These are phyloP conservation scores for Raffaelea ambrosiae DNA, from an alignment of 2,329 filamentous ascomycete genomes.

Conservation along the genomic window DNA sequence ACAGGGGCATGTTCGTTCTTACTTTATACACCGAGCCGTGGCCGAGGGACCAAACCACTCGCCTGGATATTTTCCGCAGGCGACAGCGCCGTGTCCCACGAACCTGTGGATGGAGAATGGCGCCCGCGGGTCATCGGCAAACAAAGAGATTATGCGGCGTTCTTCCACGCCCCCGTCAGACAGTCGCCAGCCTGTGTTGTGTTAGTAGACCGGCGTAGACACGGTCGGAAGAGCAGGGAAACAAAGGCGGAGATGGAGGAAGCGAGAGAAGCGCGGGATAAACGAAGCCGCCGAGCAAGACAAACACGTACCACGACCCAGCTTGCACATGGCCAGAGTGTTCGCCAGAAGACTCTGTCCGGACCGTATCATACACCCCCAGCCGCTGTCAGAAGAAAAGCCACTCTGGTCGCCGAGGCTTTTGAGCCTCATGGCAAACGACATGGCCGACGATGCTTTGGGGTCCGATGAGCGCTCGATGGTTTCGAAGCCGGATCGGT, in stretches of 20 bases:
- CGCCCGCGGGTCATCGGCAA: conserved; percentile 77
- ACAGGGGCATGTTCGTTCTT: conserved; percentile 25
- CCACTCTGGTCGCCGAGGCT: conserved; percentile 68
- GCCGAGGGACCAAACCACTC: conserved; percentile 99
- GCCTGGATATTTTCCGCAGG: conserved; percentile 89
- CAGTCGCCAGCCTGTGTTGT: conserved; percentile 61
- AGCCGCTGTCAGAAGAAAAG: conserved; percentile 90
- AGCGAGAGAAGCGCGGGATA: background rate
- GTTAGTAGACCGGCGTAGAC: too few species aligned
- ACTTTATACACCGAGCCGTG: conserved; percentile 90
- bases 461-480: conserved; percentile 75
- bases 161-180: conserved; percentile 52
- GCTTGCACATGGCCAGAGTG: conserved; percentile 58
- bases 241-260: too few species aligned
- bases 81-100: conserved; percentile 74
- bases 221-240: background rate
- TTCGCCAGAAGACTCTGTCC: conserved; percentile 92
- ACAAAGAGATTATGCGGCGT: conserved; percentile 64
- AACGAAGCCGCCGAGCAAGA: background rate
- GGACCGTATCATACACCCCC: conserved; percentile 98
- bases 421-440: conserved; percentile 75
- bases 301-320: conserved; percentile 63
- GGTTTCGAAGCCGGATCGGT: conserved; percentile 74
- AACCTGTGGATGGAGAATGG: conserved; percentile 95
- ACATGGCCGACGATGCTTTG: conserved; percentile 62